A percentile compares a stretch with the other conserved stretches of the same genome.
phyloP scores from a whole-genome alignment of 176 grass and related monocot species.

The Oryza punctata region DNA sequence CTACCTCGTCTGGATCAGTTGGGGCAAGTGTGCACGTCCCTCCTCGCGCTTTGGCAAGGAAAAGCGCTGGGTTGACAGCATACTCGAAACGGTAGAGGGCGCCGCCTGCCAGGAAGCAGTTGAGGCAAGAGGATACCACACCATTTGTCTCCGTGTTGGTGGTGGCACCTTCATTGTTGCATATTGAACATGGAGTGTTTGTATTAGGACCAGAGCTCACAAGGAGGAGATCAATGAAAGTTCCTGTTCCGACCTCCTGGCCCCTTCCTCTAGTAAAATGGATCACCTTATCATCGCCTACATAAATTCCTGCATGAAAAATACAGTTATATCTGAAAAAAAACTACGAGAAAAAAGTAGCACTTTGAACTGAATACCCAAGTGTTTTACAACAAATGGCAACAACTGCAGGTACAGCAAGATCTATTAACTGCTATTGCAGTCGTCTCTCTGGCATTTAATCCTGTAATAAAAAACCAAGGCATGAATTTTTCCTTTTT shows the following conservation, averaged over 20 bases:
- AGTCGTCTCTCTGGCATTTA: neutral
- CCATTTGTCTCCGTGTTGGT: constrained; percentile 26
- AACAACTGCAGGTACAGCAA: neutral
- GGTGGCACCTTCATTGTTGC: constrained; percentile 20
- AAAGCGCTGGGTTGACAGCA: constrained; percentile 50
- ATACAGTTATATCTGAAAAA: neutral
- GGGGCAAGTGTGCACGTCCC: constrained; percentile 67
- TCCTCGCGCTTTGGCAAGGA: constrained; percentile 69
- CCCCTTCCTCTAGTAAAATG: constrained; percentile 78
- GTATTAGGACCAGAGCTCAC: constrained; percentile 50
- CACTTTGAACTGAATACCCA: neutral
- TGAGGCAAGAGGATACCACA: constrained; percentile 63
- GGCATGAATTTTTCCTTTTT: neutral
- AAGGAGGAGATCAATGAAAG: constrained; percentile 56
- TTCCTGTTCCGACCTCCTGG: constrained; percentile 78
- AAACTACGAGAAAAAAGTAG: neutral
- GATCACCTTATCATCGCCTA: constrained; percentile 68
- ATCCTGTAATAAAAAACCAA: neutral
- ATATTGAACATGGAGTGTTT: constrained; percentile 43
- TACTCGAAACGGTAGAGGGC: constrained; percentile 74
- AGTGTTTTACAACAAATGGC: neutral
- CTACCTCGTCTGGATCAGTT: constrained; percentile 43
- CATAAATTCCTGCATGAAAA: constrained; percentile 61
- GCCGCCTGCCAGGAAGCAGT: constrained; percentile 67
- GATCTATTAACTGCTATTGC: neutral